Evolutionary conservation across 495 filamentous ascomycete genomes (phyloP), one percentile per base, ranked within the genome.

Genomic region (Patellaria atrata): DNA sequence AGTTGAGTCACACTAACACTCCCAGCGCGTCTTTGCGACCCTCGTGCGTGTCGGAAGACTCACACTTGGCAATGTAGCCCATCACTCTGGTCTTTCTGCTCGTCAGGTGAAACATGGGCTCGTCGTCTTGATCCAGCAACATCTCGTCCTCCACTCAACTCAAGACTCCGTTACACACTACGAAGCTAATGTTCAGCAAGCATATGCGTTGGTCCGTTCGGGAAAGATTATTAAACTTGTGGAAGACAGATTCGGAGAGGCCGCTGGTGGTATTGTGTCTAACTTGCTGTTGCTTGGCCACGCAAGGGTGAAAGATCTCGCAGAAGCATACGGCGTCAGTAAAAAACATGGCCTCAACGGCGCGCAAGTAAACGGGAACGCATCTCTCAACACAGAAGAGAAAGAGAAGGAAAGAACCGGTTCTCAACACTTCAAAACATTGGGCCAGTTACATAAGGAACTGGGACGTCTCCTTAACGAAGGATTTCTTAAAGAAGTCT

Each of bases 101-200:
- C 67, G 68, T 22, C 76, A 85, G 44, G 55, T 92, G 22, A 79
- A 71, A 34, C 68, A 84, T 59, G 84, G 77, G 11, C 66, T 96
- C 24, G 72, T 69, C 22, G 76, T 86, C 17, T 79, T 99, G 47
- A 65, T 87, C 27, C 89, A 96, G 53, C 75, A 91, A 46, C 81
- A 86, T 41, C 68, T 99, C 12, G 67, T 92, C 8, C 78, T 75
- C 50, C 76, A 86, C 55, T 71, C 81, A 24, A 46, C 61, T 24
- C 68, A 76, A 34, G 65, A 72, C 35, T 68, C 64, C 22, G 50
- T 64, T 22, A 78, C 82, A 16, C 70, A 73, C 50, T 96, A 94
- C 58, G 79, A 91, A 46, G 77, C 81, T 16, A 77, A 89, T 37
- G 57, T 70, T 47, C 60, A 69, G 30, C 64, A 77, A 17, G 75